Percentiles rank a stretch among this genome's conserved stretches.
Evolutionary conservation across 768 basidiomycete species (phyloP).

Genomic region (Candolleomyces eurysporus): DNA sequence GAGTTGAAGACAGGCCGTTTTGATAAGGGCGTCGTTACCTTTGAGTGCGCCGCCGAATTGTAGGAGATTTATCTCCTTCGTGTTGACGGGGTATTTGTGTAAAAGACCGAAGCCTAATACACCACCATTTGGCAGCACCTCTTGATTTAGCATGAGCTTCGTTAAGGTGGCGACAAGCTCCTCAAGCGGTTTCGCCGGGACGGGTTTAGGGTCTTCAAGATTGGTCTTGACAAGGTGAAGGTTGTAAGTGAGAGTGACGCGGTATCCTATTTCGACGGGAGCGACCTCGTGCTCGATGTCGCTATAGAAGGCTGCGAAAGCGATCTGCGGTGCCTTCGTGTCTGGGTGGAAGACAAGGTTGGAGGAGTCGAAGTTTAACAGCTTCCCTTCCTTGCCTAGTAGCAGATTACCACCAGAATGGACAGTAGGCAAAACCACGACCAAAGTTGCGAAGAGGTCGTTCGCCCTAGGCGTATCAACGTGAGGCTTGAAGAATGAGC

Average conservation of each 20-base stretch:
- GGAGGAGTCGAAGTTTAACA: conserved; percentile 31
- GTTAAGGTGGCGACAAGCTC: background rate
- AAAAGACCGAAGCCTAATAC: conserved; percentile 33
- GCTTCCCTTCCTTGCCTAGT: conserved; percentile 30
- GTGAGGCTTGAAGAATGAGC: conserved; percentile 49
- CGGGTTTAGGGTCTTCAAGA: background rate
- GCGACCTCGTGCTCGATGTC: conserved; percentile 42
- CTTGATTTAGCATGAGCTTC: conserved; percentile 21
- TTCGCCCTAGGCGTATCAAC: conserved; percentile 44
- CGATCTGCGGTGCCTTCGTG: conserved; percentile 21
- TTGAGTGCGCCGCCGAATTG: conserved; percentile 22
- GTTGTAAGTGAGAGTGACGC: conserved; percentile 43
- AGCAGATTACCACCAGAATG: conserved; percentile 48
- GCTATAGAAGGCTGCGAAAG: conserved; percentile 34
- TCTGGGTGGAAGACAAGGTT: conserved; percentile 8
- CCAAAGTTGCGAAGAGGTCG: conserved; percentile 51
- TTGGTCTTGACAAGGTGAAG: conserved; percentile 24
- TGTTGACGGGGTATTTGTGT: conserved; percentile 30
- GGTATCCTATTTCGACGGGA: conserved; percentile 32
- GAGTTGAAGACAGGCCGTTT: conserved; percentile 16
- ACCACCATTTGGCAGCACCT: conserved; percentile 30
- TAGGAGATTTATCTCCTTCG: conserved; percentile 6
- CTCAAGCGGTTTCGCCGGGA: background rate
- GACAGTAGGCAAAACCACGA: conserved; percentile 45
- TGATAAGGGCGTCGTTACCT: conserved; percentile 26